phyloP scores from a whole-genome alignment of 345 rosid genomes.

The Syzygium aromaticum region DNA sequence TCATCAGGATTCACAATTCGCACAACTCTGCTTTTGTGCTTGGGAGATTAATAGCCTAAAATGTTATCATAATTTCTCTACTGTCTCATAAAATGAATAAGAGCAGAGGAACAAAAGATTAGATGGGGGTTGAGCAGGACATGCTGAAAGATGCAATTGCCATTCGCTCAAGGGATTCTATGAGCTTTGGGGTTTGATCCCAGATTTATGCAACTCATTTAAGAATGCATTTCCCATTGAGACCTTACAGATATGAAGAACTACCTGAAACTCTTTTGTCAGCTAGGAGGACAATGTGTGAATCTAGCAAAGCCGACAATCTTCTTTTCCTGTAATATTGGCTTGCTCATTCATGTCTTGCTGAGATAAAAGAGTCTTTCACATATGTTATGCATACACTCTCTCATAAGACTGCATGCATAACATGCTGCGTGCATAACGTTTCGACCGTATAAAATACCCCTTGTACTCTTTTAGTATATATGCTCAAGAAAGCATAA shows the following conservation, averaged over 20 bases:
- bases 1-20: not conserved
- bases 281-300: too few species aligned
- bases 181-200: not conserved
- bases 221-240: not conserved
- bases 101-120: not conserved
- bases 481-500: not conserved
- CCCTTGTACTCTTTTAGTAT: not conserved
- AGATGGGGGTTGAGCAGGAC: not conserved
- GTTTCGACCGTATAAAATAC: not conserved
- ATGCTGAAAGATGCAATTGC: not conserved
- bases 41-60: not conserved
- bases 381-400: not conserved
- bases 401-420: not conserved
- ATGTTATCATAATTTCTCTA: not conserved
- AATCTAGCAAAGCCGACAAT: not conserved
- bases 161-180: not conserved
- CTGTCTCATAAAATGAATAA: not conserved
- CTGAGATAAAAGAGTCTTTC: not conserved
- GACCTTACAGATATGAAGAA: not conserved
- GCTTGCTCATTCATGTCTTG: not conserved
- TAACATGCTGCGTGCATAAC: not conserved
- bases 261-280: too few species aligned
- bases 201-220: not conserved
- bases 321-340: not conserved
- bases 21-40: not conserved